A percentile compares a stretch with the other conserved stretches of the same genome.
phyloP scores from a whole-genome alignment of 345 rosid species.

The Turritis glabra region DNA sequence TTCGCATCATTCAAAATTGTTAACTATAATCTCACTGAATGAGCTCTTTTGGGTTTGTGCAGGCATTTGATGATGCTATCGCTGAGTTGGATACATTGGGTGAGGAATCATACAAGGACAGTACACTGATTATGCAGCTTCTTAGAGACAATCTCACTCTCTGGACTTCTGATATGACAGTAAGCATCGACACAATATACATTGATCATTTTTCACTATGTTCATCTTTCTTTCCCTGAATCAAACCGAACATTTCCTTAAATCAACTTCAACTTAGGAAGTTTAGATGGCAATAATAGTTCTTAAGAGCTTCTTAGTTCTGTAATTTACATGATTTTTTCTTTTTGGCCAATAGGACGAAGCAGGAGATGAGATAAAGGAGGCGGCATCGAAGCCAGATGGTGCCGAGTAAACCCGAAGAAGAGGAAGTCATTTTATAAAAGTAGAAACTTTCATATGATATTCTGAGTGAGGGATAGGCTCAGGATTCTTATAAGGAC shows the following conservation, averaged over 20 bases:
- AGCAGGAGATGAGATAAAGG: conserved; percentile 43
- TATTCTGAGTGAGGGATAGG: conserved; percentile 56
- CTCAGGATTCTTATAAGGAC: conserved; percentile 68
- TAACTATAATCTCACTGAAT: not conserved
- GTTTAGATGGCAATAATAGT: not conserved
- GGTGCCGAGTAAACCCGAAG: conserved; percentile 19
- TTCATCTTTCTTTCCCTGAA: not conserved
- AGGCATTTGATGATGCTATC: conserved; percentile 77
- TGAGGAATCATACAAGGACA: conserved; percentile 82
- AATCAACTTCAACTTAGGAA: not conserved
- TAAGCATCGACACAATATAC: conserved; percentile 7
- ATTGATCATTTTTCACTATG: not conserved
- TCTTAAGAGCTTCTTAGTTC: not conserved
- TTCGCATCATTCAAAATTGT: not conserved
- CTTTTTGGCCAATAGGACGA: conserved; percentile 27
- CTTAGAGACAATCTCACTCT: conserved; percentile 75
- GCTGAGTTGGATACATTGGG: conserved; percentile 71
- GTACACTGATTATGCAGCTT: conserved; percentile 78
- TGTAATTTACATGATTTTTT: conserved; percentile 6
- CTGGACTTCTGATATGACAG: conserved; percentile 66
- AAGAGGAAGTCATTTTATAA: conserved; percentile 20
- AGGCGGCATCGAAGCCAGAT: conserved; percentile 36
- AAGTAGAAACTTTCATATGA: conserved; percentile 40
- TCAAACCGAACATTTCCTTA: not conserved
- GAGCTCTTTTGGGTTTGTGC: not conserved